Evolutionary conservation across 148 eudicot genomes (phyloP).

Genomic region (Chenopodium suecicum): DNA sequence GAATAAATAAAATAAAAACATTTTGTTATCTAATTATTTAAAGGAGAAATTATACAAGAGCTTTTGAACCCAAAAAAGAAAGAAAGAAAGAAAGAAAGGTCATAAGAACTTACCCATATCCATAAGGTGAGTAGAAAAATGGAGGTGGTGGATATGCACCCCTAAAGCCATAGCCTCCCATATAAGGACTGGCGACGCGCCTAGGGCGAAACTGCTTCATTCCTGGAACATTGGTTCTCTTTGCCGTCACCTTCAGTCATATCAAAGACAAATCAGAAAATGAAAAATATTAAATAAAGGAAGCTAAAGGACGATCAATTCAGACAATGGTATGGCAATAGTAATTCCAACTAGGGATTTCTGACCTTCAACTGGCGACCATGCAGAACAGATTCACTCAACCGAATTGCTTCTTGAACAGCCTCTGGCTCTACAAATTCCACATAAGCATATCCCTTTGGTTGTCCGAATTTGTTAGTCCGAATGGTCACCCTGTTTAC

Average conservation of each 20-base stretch:
- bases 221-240: conserved; percentile 79
- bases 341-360: neutral
- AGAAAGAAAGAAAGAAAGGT: neutral
- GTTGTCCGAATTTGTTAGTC: conserved; percentile 78
- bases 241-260: conserved; percentile 37
- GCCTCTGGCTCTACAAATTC: conserved; percentile 84
- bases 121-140: conserved; percentile 68
- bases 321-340: neutral
- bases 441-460: conserved; percentile 89
- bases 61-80: neutral
- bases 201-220: conserved; percentile 80
- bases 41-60: neutral
- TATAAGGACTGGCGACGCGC: conserved; percentile 58
- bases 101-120: conserved; percentile 64
- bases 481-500: conserved; percentile 83
- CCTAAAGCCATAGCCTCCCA: conserved; percentile 63
- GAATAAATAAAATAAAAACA: too few relatives aligned
- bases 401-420: conserved; percentile 70
- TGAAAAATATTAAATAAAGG: neutral
- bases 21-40: too few relatives aligned
- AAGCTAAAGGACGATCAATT: neutral
- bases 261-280: conserved; percentile 9
- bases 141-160: conserved; percentile 67
- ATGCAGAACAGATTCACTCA: conserved; percentile 81
- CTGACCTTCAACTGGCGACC: conserved; percentile 86